Conservation (phyloP, 2,329 filamentous ascomycete species). For the Epichloe uncinata region DNA sequence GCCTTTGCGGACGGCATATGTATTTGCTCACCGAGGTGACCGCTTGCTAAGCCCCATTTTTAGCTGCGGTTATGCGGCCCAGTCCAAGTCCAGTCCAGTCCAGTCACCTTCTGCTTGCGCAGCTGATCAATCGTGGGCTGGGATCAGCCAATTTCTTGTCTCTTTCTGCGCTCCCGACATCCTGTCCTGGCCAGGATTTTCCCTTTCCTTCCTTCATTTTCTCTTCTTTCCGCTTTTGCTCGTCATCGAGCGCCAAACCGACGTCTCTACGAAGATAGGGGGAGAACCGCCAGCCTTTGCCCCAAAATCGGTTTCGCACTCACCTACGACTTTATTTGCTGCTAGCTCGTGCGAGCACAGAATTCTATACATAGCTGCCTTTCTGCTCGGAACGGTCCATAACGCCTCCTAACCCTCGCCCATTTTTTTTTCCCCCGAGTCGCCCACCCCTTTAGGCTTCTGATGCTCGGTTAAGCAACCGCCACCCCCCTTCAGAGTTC, state of each 20-base stretch:
- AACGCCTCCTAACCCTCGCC: conserved; percentile 1
- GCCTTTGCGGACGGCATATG: no score
- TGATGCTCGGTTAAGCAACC: conserved; percentile 17
- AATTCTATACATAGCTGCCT: not conserved
- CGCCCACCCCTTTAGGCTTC: conserved; percentile 8
- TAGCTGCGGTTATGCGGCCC: no score
- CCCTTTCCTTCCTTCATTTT: no score
- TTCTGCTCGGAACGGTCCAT: conserved; percentile 3
- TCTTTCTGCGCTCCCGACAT: no score
- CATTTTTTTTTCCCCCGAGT: not conserved
- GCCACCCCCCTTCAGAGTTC: conserved; percentile 8
- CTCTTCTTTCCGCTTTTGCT: not conserved
- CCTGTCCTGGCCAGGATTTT: no score
- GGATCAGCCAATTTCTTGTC: no score
- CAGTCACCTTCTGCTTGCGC: no score
- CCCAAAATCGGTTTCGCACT: not conserved
- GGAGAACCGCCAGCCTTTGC: not conserved
- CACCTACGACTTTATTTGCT: not conserved
- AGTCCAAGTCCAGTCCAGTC: no score
- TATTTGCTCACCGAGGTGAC: no score
- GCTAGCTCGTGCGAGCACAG: not conserved
- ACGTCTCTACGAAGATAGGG: not conserved
- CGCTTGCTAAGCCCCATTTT: no score
- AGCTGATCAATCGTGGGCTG: no score
- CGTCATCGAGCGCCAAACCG: not conserved